These are phyloP conservation scores for Globisporangium echinulatum DNA, from an alignment of 352 stramenopile species.

Conservation along the genomic window DNA sequence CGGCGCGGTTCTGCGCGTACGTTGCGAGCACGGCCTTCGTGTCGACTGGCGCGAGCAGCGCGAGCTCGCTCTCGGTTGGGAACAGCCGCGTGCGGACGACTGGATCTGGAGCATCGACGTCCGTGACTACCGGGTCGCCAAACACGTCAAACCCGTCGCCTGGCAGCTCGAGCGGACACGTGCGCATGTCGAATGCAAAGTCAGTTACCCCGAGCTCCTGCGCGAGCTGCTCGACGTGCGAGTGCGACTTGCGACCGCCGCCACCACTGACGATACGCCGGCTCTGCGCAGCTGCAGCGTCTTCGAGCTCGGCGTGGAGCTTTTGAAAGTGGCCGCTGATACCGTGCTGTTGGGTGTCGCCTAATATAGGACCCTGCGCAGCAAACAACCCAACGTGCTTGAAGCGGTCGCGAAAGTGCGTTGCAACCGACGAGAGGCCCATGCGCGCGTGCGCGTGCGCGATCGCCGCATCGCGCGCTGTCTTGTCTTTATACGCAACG, in stretches of 20 bases:
- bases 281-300: neutral
- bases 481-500: conserved; percentile 66
- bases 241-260: conserved; percentile 5
- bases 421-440: conserved; percentile 36
- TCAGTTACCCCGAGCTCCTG: conserved; percentile 13
- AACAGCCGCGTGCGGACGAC: conserved; percentile 28
- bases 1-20: conserved; percentile 55
- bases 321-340: conserved; percentile 63
- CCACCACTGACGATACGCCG: no score
- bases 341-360: conserved; percentile 20
- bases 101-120: conserved; percentile 9
- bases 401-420: conserved; percentile 59
- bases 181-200: conserved; percentile 10
- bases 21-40: conserved; percentile 41
- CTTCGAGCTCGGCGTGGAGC: conserved; percentile 39
- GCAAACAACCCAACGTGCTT: conserved; percentile 51
- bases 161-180: conserved; percentile 25
- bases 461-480: conserved; percentile 20
- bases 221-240: conserved; percentile 11
- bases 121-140: conserved; percentile 15
- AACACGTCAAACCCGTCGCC: conserved; percentile 31
- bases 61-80: conserved; percentile 40
- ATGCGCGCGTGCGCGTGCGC: conserved; percentile 33
- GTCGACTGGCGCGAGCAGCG: conserved; percentile 51
- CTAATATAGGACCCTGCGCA: conserved; percentile 23